These are phyloP conservation scores for Aspergillus brasiliensis DNA, from an alignment of 2,329 filamentous ascomycete genomes.

Conservation along the genomic window DNA sequence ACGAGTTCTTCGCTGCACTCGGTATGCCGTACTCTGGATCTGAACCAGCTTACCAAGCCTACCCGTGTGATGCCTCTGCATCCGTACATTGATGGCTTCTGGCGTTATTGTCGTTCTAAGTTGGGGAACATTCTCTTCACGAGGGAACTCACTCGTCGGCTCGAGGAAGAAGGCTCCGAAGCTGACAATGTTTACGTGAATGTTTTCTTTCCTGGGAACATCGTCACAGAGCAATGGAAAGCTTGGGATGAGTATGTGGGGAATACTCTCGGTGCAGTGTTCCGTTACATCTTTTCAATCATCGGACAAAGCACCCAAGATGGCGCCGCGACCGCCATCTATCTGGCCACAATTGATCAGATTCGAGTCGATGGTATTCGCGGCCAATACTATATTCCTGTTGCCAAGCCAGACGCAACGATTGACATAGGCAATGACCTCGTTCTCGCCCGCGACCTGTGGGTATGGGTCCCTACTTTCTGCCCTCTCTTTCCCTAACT, in stretches of 20 bases:
- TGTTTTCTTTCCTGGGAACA: background rate
- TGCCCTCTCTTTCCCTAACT: background rate
- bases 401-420: constrained; percentile 31
- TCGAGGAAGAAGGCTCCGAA: background rate
- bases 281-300: background rate
- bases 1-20: background rate
- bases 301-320: background rate
- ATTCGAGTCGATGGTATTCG: constrained; percentile 15
- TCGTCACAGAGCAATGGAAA: background rate
- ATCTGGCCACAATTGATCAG: constrained; percentile 13
- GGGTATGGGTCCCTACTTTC: background rate
- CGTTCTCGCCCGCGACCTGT: background rate
- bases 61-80: background rate
- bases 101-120: background rate
- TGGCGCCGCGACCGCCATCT: background rate
- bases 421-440: constrained; percentile 32
- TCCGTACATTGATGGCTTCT: background rate
- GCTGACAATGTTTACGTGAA: background rate
- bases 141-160: background rate
- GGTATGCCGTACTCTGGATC: background rate
- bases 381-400: constrained; percentile 43
- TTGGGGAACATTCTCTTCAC: background rate
- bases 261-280: background rate
- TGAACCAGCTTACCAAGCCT: background rate
- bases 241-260: background rate